Percentiles rank a stretch among this genome's conserved stretches.
phyloP scores from a whole-genome alignment of 768 basidiomycete genomes.

The Suillus hirtellus region DNA sequence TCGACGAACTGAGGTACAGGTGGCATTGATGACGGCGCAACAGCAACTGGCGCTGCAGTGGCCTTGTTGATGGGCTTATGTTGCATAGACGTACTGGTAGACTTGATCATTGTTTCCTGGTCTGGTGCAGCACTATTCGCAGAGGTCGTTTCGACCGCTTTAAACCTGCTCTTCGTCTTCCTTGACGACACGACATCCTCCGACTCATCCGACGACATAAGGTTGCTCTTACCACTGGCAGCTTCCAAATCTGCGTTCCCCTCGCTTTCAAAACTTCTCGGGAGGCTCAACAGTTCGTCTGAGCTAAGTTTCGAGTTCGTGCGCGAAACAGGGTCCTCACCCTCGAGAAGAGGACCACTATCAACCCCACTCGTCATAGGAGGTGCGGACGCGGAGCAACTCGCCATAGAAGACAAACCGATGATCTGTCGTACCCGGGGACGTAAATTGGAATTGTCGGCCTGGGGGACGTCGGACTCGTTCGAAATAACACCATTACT shows the following conservation, averaged over 20 bases:
- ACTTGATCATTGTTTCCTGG: constrained; percentile 3
- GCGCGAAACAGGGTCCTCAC: constrained; percentile 13
- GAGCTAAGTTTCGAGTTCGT: constrained; percentile 18
- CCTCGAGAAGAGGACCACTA: constrained; percentile 7
- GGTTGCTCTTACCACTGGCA: constrained; percentile 12
- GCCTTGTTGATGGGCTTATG: constrained; percentile 4
- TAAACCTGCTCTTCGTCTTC: not conserved
- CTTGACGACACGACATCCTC: not conserved
- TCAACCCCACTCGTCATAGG: constrained; percentile 4
- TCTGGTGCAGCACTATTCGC: constrained; percentile 3
- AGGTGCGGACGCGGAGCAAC: constrained; percentile 22
- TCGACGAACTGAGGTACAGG: constrained; percentile 5
- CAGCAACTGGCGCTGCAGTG: too few relatives aligned
- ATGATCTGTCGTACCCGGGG: constrained; percentile 10
- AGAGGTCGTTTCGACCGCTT: constrained; percentile 8
- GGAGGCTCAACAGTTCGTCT: constrained; percentile 17
- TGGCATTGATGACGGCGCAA: constrained; percentile 1
- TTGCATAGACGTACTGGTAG: constrained; percentile 3
- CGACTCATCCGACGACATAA: constrained; percentile 12
- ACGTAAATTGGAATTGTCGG: not conserved
- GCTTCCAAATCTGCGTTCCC: constrained; percentile 17
- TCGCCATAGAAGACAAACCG: constrained; percentile 20
- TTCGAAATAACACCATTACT: not conserved
- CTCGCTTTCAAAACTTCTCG: constrained; percentile 20
- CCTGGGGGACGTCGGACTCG: constrained; percentile 4